Base-by-base conservation (phyloP, 129 eudicot genomes). In the Pulicaria dysenterica region DNA sequence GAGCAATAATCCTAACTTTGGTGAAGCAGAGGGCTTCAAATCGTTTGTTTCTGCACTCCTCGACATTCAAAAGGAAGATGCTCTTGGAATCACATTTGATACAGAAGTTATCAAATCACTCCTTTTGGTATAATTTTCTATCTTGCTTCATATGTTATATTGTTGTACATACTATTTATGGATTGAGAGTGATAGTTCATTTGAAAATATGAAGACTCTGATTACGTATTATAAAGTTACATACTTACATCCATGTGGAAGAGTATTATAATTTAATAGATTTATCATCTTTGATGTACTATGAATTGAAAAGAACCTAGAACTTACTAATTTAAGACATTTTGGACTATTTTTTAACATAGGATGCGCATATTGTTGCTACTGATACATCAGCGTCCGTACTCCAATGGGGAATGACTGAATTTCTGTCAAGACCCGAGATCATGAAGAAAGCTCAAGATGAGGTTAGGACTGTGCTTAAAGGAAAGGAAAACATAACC, bases 41-140 rank as follows among this genome's bases (percentile, higher is more conserved):
- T 71, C 86, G 44, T 83, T 85, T 63, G 72, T 86, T 2, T 90
- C 80, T 15, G 75, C 80, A 61, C 73, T 88, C 51, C 75, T 83
- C 4, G 45, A 70, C 15, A 58, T 78, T 11, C 69, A 78, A 17
- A 73, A 64, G 65, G 85, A 83, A 19, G 77, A 83, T 50, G 3
- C 65, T 5, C 38, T 54, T 45, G 86, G 85, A 31, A 70, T 53
- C 7, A 24, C 85, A 9, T 61, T 85, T 37, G 83, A 83, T 11
- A 55, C 62, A 31, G 88, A 77, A 7, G 79, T 73, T 59, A 57
- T 85, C 76, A 88, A 88, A 66, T 91, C 85, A 54, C 51, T 88
- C 51, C 57, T 88, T 49, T 17, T 83, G 85, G 91, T 86, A 76
- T 14, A 43, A 42, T 6, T 54, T 31, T 45, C 8, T 2, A 44